phyloP scores from a whole-genome alignment of 352 stramenopile species.

The Phytophthora fragariaefolia region DNA sequence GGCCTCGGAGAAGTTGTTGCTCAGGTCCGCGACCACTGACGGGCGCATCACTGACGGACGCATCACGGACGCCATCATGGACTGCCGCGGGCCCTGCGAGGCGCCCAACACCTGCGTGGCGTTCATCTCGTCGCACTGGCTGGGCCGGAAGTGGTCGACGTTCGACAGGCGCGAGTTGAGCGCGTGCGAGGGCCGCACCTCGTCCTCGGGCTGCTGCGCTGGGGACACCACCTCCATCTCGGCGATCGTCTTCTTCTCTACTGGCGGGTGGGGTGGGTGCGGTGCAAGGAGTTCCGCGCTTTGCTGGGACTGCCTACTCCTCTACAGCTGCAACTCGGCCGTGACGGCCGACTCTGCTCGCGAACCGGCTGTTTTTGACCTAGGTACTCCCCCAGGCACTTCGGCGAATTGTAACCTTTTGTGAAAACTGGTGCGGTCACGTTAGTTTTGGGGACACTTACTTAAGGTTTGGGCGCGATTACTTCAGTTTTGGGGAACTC shows the following conservation, averaged over 20 bases:
- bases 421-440: too few relatives aligned
- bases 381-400: too few relatives aligned
- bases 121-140: constrained; percentile 1
- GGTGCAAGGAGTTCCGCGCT: constrained; percentile 5
- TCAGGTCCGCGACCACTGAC: constrained; percentile 57
- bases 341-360: too few relatives aligned
- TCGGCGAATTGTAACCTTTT: too few relatives aligned
- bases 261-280: neutral
- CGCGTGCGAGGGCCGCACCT: constrained; percentile 31
- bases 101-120: constrained; percentile 15
- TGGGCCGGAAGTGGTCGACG: constrained; percentile 26
- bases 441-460: too few relatives aligned
- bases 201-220: constrained; percentile 10
- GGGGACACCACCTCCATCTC: constrained; percentile 30
- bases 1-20: constrained; percentile 66
- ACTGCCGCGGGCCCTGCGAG: constrained; percentile 25
- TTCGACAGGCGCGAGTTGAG: constrained; percentile 42
- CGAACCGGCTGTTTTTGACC: neutral
- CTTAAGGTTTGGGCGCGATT: too few relatives aligned
- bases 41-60: constrained; percentile 49
- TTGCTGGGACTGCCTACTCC: too few relatives aligned
- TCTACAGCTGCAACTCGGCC: neutral
- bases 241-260: neutral
- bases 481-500: neutral
- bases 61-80: constrained; percentile 38